phyloP scores from a whole-genome alignment of 306 rosid genomes.

The Acacia acuminata region DNA sequence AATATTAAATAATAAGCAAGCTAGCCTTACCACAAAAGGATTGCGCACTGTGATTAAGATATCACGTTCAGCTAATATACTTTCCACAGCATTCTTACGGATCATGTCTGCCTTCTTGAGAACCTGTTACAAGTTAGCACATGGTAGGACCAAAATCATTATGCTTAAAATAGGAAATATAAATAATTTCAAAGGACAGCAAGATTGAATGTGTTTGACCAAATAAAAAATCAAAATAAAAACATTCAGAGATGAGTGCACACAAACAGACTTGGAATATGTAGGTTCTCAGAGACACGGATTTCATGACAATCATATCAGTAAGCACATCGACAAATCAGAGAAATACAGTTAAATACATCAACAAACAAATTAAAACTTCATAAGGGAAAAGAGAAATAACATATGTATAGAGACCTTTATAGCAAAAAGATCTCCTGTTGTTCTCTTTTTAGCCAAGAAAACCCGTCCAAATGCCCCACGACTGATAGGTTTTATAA shows the following conservation, averaged over 20 bases:
- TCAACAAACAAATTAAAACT: not conserved
- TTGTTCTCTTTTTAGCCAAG: conserved; percentile 95
- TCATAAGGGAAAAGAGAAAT: not conserved
- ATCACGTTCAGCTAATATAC: conserved; percentile 98
- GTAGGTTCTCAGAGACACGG: not conserved
- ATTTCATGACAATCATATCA: not conserved
- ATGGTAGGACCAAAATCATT: conserved; percentile 5
- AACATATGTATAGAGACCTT: conserved; percentile 52
- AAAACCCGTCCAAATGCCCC: conserved; percentile 99
- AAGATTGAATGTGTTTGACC: not conserved
- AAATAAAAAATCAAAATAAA: not conserved
- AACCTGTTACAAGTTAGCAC: conserved; percentile 58
- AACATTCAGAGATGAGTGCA: not conserved
- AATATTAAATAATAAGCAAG: conserved; percentile 35
- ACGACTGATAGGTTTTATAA: conserved; percentile 96
- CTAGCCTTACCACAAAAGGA: conserved; percentile 89
- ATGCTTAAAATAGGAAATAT: conserved; percentile 1
- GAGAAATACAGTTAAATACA: not conserved
- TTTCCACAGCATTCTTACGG: conserved; percentile 98
- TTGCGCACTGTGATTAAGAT: conserved; percentile 97
- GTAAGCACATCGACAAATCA: conserved; percentile 21
- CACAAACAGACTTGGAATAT: not conserved
- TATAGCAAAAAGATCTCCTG: conserved; percentile 98
- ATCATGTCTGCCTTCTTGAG: conserved; percentile 98
- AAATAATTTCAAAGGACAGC: conserved; percentile 15